phyloP scores from a whole-genome alignment of 495 filamentous ascomycete species.

The Diplogelasinospora grovesii region DNA sequence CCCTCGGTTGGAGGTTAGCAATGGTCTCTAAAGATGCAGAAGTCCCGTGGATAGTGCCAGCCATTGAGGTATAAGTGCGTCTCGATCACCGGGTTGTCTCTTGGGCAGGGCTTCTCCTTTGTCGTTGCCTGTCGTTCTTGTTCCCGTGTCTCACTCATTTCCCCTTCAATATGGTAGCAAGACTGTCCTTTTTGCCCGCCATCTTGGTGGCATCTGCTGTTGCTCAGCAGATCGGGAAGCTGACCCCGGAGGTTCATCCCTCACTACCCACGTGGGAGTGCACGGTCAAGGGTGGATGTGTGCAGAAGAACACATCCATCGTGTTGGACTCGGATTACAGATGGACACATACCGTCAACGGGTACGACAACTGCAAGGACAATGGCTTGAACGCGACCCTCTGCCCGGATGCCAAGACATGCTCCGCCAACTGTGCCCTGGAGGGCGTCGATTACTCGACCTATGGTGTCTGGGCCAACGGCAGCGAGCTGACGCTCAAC shows the following conservation, averaged over 20 bases:
- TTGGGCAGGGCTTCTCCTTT: too few relatives aligned
- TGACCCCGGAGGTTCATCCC: constrained; percentile 37
- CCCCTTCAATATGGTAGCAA: too few relatives aligned
- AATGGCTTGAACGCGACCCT: constrained; percentile 48
- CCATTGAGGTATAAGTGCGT: constrained; percentile 2
- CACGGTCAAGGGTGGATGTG: constrained; percentile 43
- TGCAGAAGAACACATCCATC: constrained; percentile 41
- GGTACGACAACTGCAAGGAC: constrained; percentile 54
- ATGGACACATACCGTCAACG: constrained; percentile 47
- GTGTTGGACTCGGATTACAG: constrained; percentile 62
- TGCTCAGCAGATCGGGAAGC: constrained; percentile 14
- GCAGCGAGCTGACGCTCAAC: constrained; percentile 23
- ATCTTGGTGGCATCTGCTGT: constrained; percentile 5
- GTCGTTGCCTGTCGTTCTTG: too few relatives aligned
- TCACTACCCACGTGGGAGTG: constrained; percentile 49
- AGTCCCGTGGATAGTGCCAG: background rate
- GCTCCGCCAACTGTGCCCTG: constrained; percentile 52
- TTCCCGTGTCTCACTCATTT: too few relatives aligned
- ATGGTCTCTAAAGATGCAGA: too few relatives aligned
- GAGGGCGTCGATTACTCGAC: constrained; percentile 55
- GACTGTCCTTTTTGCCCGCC: background rate
- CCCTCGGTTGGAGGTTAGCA: background rate
- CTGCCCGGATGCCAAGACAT: constrained; percentile 48
- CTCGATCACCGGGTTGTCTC: background rate
- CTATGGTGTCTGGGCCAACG: constrained; percentile 51